phyloP scores from a whole-genome alignment of 768 basidiomycete species.

The Coprinopsis cinerea region DNA sequence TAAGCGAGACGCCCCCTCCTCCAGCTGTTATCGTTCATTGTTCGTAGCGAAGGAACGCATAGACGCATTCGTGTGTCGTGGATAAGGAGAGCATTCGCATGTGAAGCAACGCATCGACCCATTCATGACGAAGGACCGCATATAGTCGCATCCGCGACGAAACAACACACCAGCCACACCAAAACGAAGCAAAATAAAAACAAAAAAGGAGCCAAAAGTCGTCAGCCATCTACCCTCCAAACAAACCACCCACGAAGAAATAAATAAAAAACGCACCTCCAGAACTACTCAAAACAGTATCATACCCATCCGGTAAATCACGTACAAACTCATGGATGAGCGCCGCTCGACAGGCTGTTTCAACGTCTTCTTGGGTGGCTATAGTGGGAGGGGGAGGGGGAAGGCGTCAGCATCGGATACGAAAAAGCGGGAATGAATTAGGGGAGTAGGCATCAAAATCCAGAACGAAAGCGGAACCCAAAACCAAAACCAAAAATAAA shows the following conservation, averaged over 20 bases:
- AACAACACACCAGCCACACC: too few relatives aligned
- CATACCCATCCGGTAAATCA: constrained; percentile 84
- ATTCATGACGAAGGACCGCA: too few relatives aligned
- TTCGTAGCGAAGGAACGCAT: too few relatives aligned
- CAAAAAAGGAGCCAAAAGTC: background rate
- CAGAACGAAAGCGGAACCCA: too few relatives aligned
- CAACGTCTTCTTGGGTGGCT: constrained; percentile 64
- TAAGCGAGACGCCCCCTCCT: constrained; percentile 52
- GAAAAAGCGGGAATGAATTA: too few relatives aligned
- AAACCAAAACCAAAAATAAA: constrained; percentile 33
- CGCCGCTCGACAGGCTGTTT: constrained; percentile 76
- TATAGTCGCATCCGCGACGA: too few relatives aligned
- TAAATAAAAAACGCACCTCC: background rate
- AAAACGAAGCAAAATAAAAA: background rate
- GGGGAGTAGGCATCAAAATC: too few relatives aligned
- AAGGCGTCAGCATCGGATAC: too few relatives aligned
- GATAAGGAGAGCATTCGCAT: too few relatives aligned
- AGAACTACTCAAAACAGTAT: constrained; percentile 68
- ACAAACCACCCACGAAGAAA: background rate
- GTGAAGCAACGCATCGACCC: too few relatives aligned
- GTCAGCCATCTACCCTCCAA: background rate
- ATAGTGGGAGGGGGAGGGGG: too few relatives aligned
- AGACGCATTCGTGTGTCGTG: too few relatives aligned
- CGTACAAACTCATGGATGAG: constrained; percentile 83
- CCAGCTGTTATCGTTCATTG: background rate